Evolutionary conservation across 2,329 filamentous ascomycete species (phyloP).

Genomic region (Pseudodiploospora longispora): DNA sequence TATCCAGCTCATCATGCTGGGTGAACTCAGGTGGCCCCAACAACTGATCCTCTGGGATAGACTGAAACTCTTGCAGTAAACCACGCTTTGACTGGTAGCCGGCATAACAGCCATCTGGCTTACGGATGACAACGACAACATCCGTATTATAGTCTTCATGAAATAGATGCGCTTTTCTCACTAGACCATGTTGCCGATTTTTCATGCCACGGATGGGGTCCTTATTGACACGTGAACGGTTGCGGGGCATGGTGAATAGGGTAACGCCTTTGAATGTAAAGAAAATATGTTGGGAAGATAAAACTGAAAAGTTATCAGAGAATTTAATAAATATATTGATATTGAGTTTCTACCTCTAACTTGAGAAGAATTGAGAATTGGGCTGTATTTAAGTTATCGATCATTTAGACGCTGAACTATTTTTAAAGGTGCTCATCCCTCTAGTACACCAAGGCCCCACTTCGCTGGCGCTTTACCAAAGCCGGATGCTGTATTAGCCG

Average conservation of each 20-base stretch:
- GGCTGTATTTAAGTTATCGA: too few relatives aligned
- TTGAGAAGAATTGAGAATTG: too few relatives aligned
- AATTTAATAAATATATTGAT: too few relatives aligned
- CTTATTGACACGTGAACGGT: slow-evolving; percentile 3
- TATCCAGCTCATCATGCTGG: background rate
- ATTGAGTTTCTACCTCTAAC: too few relatives aligned
- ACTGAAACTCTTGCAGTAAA: slow-evolving; percentile 2
- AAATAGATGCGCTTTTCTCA: slow-evolving; percentile 1
- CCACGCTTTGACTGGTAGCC: slow-evolving; percentile 6
- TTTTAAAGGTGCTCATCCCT: too few relatives aligned
- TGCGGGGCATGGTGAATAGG: background rate
- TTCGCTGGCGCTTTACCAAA: too few relatives aligned
- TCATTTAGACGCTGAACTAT: too few relatives aligned
- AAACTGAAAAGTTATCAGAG: too few relatives aligned
- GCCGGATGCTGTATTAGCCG: too few relatives aligned
- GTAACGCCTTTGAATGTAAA: too few relatives aligned
- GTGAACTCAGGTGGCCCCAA: background rate
- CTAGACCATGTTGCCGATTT: slow-evolving; percentile 3
- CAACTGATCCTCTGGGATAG: background rate
- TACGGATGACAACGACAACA: slow-evolving; percentile 3
- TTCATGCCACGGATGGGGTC: background rate
- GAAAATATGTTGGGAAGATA: too few relatives aligned
- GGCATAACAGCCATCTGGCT: background rate
- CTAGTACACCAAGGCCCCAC: too few relatives aligned
- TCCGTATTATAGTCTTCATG: slow-evolving; percentile 1